phyloP scores from a whole-genome alignment of 352 stramenopile genomes.

The Globisporangium takayamanum region DNA sequence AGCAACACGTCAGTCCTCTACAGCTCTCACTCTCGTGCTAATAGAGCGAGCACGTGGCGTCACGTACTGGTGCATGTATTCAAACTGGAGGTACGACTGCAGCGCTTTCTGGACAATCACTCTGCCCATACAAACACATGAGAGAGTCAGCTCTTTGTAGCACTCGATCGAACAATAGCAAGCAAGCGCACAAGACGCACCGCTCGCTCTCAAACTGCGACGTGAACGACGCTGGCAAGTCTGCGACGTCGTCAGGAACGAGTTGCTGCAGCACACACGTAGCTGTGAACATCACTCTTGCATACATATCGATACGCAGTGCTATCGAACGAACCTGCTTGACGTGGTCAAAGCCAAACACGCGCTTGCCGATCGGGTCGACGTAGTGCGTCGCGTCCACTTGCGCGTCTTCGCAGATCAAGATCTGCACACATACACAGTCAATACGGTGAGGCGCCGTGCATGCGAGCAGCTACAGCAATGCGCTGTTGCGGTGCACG shows the following conservation, averaged over 20 bases:
- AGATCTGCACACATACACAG: conserved; percentile 28
- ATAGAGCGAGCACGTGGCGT: too few species aligned
- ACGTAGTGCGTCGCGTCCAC: conserved; percentile 82
- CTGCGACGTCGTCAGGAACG: conserved; percentile 39
- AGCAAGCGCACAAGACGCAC: conserved; percentile 21
- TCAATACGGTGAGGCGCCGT: too few species aligned
- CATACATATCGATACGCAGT: not conserved
- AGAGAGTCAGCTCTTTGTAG: not conserved
- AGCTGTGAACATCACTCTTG: not conserved
- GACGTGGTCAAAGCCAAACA: conserved; percentile 86
- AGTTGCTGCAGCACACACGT: conserved; percentile 23
- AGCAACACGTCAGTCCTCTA: not conserved
- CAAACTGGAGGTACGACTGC: conserved; percentile 76
- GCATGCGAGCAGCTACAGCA: too few species aligned
- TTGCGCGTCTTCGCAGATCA: conserved; percentile 78
- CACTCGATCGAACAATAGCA: not conserved
- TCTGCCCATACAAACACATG: conserved; percentile 15
- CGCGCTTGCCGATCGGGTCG: conserved; percentile 62
- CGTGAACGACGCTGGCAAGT: conserved; percentile 31
- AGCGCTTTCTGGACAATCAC: conserved; percentile 57
- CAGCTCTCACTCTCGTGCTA: too few species aligned
- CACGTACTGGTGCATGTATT: conserved; percentile 73
- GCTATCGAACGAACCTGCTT: conserved; percentile 33
- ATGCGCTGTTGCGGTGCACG: not conserved
- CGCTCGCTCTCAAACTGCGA: conserved; percentile 62